These are phyloP conservation scores for Pestalotiopsis sp. DNA, from an alignment of 2,329 filamentous ascomycete species.

Conservation along the genomic window DNA sequence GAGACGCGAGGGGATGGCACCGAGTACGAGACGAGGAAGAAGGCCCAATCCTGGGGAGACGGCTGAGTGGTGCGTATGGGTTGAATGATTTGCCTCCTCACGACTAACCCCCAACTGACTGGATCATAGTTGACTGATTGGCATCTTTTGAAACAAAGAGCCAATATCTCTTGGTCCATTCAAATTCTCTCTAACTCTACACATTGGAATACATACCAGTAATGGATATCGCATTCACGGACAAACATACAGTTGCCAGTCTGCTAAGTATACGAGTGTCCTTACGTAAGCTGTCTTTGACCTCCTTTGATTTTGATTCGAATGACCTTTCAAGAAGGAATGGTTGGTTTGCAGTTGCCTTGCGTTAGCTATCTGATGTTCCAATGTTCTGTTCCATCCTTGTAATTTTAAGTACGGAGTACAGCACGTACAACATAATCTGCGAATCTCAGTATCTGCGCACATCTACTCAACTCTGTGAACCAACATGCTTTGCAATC, in stretches of 20 bases:
- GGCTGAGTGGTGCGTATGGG: conserved; percentile 30
- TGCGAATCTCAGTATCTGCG: neutral
- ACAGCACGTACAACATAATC: neutral
- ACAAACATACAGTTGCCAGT: neutral
- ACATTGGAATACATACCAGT: neutral
- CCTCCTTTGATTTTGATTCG: no score
- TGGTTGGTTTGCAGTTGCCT: no score
- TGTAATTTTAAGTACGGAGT: neutral
- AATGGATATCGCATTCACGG: neutral
- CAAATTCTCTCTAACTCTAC: neutral
- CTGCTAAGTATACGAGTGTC: neutral
- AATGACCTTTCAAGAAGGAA: no score
- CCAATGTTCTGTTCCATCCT: no score
- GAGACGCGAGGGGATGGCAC: conserved; percentile 32
- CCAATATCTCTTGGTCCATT: neutral
- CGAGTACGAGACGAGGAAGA: conserved; percentile 58
- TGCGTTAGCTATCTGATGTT: no score
- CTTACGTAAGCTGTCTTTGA: neutral
- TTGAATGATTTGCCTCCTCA: conserved; percentile 6
- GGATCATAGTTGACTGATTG: conserved; percentile 24
- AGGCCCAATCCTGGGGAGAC: conserved; percentile 32
- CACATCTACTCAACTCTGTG: neutral
- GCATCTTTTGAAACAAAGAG: neutral
- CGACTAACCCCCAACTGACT: conserved; percentile 1
- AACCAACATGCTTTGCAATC: neutral